These are phyloP conservation scores for Eucalyptus cladocalyx DNA, from an alignment of 345 rosid genomes.

Conservation along the genomic window DNA sequence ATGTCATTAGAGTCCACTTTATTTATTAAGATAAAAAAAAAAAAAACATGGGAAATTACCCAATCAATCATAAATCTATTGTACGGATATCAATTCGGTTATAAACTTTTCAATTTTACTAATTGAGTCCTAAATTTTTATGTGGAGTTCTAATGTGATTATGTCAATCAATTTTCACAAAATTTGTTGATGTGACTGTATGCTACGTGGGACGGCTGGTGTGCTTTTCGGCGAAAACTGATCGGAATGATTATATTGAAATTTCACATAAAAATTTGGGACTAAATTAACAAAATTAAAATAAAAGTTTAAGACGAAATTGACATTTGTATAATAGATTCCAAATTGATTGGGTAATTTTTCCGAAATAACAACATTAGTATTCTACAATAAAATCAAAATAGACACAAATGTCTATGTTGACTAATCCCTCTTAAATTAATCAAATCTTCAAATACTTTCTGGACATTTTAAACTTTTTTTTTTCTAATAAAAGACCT, in stretches of 20 bases:
- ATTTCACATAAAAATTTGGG: not conserved
- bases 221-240: not conserved
- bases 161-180: not conserved
- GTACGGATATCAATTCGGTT: accelerated
- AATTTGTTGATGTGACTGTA: not conserved
- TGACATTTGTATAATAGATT: not conserved
- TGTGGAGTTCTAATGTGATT: not conserved
- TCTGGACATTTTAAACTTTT: not conserved
- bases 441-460: not conserved
- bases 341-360: not conserved
- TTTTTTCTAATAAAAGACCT: not conserved
- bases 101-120: not conserved
- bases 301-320: not conserved
- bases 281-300: not conserved
- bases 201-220: accelerated
- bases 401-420: no score
- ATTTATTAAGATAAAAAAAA: not conserved
- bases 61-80: not conserved
- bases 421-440: not conserved
- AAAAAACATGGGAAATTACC: not conserved
- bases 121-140: not conserved
- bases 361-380: not conserved
- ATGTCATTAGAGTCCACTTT: not conserved
- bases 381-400: not conserved
- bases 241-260: not conserved